Evolutionary conservation across 805 yeast species (phyloP), one percentile per base, ranked within the genome.

Genomic region (Lipomyces sp.): DNA sequence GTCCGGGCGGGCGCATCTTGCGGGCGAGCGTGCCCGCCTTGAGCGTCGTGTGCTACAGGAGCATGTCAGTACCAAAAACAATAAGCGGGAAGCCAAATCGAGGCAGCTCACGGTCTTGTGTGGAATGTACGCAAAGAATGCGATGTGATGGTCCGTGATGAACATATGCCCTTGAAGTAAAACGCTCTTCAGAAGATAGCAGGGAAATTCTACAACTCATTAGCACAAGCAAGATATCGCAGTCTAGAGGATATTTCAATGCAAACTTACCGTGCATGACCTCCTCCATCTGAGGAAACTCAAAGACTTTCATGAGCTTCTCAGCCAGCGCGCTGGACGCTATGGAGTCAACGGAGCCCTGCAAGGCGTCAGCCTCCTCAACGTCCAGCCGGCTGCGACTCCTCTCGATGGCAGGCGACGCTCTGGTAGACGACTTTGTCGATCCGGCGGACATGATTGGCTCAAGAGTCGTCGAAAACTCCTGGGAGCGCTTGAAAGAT

Each of bases 171-270:
- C 98, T 66, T 88, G 96, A 23, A 89, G 69, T 24, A 91, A 70
- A 0, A 90, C 93, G 61, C 86, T 95, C 53, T 82, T 78, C 50
- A 88, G 72, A 33, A 90, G 70, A 95, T 96, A 90, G 28, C 89
- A 81, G 2, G 83, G 76, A 61, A 75, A 84, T 55, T 82, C 85
- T 44, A 45, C n/a, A 31, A n/a, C n/a, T n/a, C n/a, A n/a, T n/a
- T n/a, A n/a, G n/a, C n/a, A 42, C 22, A 2, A 43, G 38, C 19
- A 11, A 10, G 16, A 14, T 26, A 4, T 16, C n/a, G 28, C 14
- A 19, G 19, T 1, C 51, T 6, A 47, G 32, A 4, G 33, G 38
- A 24, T 32, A 40, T 21, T 45, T 43, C 22, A 45, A 43, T 39
- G 56, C 47, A 43, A 19, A 19, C 61, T 22, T 46, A 54, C 61